Base-by-base conservation (phyloP, 495 filamentous ascomycete genomes). In the Penicillium waksmanii region DNA sequence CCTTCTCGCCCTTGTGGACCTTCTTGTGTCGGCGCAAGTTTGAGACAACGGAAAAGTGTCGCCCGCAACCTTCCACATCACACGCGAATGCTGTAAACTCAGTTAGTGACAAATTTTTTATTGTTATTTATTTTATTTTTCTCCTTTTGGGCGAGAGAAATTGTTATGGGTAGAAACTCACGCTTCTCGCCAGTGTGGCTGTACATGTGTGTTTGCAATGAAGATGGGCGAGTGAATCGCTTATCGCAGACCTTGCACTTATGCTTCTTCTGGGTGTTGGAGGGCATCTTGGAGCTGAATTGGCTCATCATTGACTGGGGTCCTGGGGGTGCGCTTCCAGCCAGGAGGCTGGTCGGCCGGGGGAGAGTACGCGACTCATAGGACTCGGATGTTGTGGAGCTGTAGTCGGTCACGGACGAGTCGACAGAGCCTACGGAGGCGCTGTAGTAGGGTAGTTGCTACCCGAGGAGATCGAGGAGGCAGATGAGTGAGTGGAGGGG, bases 241-340 rank as follows among this genome's bases (percentile, higher is more conserved):
- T 98, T 98, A 77, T 98, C 95, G 80, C 95, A 98, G 51, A 98
- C 91, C 81, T 97, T 98, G 83, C 95, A 98, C 77, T 97, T 97
- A 79, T 98, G 95, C 82, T 98, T 98, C 86, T 98, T 98, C 70
- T 98, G 94, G 27, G 95, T 93, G 77, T 90, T 96, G 21, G 92
- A 94, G 10, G 92, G 91, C 49, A 97, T 88, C 73, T 97, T 98
- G 46, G 95, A 97, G 80, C 91, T 97, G 80, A 98, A 98, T 61
- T 96, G 94, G 49, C 91, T 87, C 95, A 98, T 98, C 92, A 98
- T 97, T 3, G 93, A 94, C 69, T 95, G 91, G 13, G 93, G 94
- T 33, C 92, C 93, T 0, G 92, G 91, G 33, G 92, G 92, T 6
- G 81, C 78, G 59, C 78, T 75, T 55, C 81, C 85, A 48, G 83